Evolutionary conservation across 1,284 basidiomycete genomes (phyloP).

Genomic region (Coniferiporia sulphurascens): DNA sequence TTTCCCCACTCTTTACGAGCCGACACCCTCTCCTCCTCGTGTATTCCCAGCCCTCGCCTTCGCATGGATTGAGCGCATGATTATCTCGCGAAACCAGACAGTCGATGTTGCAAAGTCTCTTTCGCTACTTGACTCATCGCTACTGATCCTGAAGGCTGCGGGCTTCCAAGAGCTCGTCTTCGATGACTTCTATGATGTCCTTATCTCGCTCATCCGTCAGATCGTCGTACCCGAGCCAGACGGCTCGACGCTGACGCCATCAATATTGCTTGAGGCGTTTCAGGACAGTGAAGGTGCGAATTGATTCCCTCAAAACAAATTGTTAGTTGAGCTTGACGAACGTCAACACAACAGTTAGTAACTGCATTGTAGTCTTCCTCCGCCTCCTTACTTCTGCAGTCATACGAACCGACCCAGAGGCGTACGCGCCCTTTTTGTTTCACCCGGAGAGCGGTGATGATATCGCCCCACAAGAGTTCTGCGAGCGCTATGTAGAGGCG

Average conservation of each 20-base stretch:
- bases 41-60: slow-evolving; percentile 44
- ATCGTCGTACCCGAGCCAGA: slow-evolving; percentile 37
- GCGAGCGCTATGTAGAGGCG: slow-evolving; percentile 73
- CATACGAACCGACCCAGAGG: slow-evolving; percentile 61
- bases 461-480: slow-evolving; percentile 63
- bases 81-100: slow-evolving; percentile 38
- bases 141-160: slow-evolving; percentile 49
- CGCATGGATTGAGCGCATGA: slow-evolving; percentile 48
- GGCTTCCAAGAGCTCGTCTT: slow-evolving; percentile 66
- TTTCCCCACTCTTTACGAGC: background rate
- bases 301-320: background rate
- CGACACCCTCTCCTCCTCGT: slow-evolving; percentile 22
- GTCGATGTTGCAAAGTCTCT: slow-evolving; percentile 48
- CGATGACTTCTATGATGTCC: slow-evolving; percentile 52
- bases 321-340: background rate
- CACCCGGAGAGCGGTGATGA: slow-evolving; percentile 64
- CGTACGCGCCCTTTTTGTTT: slow-evolving; percentile 70
- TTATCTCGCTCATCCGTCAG: slow-evolving; percentile 38
- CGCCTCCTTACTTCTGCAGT: slow-evolving; percentile 79
- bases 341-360: slow-evolving; percentile 43
- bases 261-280: slow-evolving; percentile 47
- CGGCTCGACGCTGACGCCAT: slow-evolving; percentile 34
- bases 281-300: slow-evolving; percentile 46
- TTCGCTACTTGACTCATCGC: slow-evolving; percentile 48
- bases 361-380: slow-evolving; percentile 70